phyloP scores from a whole-genome alignment of 495 filamentous ascomycete species.

The Penicillium subrubescens region DNA sequence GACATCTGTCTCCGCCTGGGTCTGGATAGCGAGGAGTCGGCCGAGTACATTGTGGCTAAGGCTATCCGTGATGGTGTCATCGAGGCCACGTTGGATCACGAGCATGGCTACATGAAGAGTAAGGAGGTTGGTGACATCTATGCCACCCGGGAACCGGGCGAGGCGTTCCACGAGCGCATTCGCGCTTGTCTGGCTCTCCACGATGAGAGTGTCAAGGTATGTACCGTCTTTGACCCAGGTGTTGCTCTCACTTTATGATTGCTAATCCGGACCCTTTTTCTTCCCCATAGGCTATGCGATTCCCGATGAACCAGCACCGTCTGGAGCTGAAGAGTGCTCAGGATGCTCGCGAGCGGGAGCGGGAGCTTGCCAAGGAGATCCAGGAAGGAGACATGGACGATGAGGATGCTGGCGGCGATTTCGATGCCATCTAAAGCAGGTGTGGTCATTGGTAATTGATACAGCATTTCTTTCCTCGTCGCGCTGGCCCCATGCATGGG shows the following conservation, averaged over 20 bases:
- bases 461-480: slow-evolving; percentile 17
- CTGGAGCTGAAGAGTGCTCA: slow-evolving; percentile 96
- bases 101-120: slow-evolving; percentile 97
- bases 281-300: slow-evolving; percentile 80
- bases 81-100: slow-evolving; percentile 90
- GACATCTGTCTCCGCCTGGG: slow-evolving; percentile 96
- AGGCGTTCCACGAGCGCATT: slow-evolving; percentile 97
- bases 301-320: slow-evolving; percentile 99
- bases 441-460: slow-evolving; percentile 20
- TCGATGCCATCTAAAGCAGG: slow-evolving; percentile 82
- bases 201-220: slow-evolving; percentile 96
- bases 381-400: slow-evolving; percentile 97
- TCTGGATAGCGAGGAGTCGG: slow-evolving; percentile 91
- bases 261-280: slow-evolving; percentile 17
- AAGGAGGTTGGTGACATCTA: slow-evolving; percentile 95
- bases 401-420: slow-evolving; percentile 94
- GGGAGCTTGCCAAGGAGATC: slow-evolving; percentile 98
- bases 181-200: slow-evolving; percentile 85
- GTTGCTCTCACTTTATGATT: not conserved
- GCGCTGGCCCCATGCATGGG: slow-evolving; percentile 22
- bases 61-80: slow-evolving; percentile 98
- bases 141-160: slow-evolving; percentile 90
- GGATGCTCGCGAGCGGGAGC: slow-evolving; percentile 91
- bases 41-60: slow-evolving; percentile 98
- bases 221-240: slow-evolving; percentile 17